phyloP scores from a whole-genome alignment of 495 filamentous ascomycete genomes.

The Neurospora africana region DNA sequence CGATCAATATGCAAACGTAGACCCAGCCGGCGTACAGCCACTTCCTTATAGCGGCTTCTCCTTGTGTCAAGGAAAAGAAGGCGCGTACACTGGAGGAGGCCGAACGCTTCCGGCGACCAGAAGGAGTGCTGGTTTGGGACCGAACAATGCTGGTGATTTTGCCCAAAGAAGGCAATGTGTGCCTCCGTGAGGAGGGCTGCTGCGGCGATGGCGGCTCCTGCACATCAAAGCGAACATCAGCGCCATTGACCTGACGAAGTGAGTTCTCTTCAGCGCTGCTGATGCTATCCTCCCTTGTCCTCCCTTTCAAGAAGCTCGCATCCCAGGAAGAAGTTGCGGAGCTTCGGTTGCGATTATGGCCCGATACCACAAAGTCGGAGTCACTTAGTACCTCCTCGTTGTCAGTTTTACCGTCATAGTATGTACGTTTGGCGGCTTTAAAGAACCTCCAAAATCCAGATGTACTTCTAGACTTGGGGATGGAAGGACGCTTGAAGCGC shows the following conservation, averaged over 20 bases:
- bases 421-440: not conserved
- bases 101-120: slow-evolving; percentile 56
- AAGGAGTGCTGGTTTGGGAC: slow-evolving; percentile 43
- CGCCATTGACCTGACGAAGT: not conserved
- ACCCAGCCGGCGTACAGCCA: slow-evolving; percentile 76
- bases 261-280: slow-evolving; percentile 8
- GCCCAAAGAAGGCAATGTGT: slow-evolving; percentile 38
- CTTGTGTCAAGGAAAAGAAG: slow-evolving; percentile 68
- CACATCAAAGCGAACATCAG: slow-evolving; percentile 11
- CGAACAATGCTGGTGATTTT: slow-evolving; percentile 15
- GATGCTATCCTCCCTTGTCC: slow-evolving; percentile 1
- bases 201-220: slow-evolving; percentile 1
- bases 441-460: not conserved
- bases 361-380: not conserved
- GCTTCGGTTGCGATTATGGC: not conserved
- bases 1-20: slow-evolving; percentile 50
- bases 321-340: not conserved
- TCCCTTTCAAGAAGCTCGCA: not conserved
- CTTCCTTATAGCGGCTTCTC: slow-evolving; percentile 64
- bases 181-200: slow-evolving; percentile 32
- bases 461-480: slow-evolving; percentile 11
- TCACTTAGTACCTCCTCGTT: not conserved
- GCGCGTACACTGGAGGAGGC: slow-evolving; percentile 56
- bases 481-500: slow-evolving; percentile 56
- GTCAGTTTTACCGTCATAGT: not conserved